phyloP scores from a whole-genome alignment of 306 rosid genomes.

The Sechiopsis laciniata region DNA sequence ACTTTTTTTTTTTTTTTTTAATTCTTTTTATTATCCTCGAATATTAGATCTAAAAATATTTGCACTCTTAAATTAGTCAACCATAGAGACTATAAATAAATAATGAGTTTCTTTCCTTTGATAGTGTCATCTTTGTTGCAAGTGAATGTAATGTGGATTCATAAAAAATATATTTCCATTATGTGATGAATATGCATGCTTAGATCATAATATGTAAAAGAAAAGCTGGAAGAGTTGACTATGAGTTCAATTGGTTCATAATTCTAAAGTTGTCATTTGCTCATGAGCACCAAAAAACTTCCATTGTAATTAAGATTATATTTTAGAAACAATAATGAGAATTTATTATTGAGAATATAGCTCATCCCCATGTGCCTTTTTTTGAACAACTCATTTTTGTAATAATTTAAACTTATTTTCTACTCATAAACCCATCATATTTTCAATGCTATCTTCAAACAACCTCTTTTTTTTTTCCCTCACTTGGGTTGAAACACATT shows the following conservation, averaged over 20 bases:
- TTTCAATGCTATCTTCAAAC: not conserved
- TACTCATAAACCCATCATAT: not conserved
- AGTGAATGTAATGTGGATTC: no score
- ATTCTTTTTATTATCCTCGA: no score
- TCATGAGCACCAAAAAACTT: not conserved
- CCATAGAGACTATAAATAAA: no score
- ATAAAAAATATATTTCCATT: not conserved
- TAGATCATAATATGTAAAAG: not conserved
- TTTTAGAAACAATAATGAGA: conserved; percentile 8
- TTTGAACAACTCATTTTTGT: not conserved
- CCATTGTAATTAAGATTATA: not conserved
- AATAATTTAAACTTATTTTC: not conserved
- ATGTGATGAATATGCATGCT: not conserved
- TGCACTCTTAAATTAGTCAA: no score
- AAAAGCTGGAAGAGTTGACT: not conserved
- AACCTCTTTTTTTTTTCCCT: not conserved
- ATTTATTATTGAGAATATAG: not conserved
- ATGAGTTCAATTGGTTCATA: not conserved
- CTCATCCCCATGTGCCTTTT: conserved; percentile 16
- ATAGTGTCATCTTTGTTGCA: no score
- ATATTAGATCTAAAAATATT: no score
- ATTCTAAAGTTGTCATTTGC: not conserved
- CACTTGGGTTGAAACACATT: not conserved
- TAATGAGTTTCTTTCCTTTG: no score
- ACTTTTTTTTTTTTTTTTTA: no score